These are phyloP conservation scores for Boletellus ananas DNA, from an alignment of 768 basidiomycete species.

Conservation along the genomic window DNA sequence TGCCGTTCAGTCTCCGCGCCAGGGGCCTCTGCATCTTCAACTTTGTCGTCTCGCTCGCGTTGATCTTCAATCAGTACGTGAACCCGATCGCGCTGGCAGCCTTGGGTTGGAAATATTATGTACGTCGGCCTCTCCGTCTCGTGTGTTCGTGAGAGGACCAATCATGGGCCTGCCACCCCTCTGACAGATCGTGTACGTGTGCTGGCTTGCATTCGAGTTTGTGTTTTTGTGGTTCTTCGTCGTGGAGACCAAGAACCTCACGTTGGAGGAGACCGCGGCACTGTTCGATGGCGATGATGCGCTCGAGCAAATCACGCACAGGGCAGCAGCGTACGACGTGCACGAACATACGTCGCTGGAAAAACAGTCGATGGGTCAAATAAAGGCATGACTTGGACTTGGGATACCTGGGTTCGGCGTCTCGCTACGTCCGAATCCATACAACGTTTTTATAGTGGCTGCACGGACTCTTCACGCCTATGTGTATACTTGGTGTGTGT, in stretches of 20 bases:
- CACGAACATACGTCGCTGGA: conserved; percentile 1
- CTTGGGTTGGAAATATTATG: conserved; percentile 49
- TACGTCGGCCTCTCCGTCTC: neutral
- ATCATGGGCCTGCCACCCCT: neutral
- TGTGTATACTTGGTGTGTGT: too few relatives aligned
- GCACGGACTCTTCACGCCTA: too few relatives aligned
- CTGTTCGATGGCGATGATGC: conserved; percentile 62
- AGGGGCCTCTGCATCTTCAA: conserved; percentile 79
- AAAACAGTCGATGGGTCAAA: conserved; percentile 1
- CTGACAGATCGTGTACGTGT: conserved; percentile 37
- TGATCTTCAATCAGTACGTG: conserved; percentile 77
- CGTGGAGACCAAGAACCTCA: conserved; percentile 34
- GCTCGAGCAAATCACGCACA: conserved; percentile 15
- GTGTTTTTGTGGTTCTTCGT: conserved; percentile 12
- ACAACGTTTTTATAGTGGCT: too few relatives aligned
- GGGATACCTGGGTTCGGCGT: too few relatives aligned
- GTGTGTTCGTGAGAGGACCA: too few relatives aligned
- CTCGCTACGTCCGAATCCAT: too few relatives aligned
- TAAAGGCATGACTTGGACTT: neutral
- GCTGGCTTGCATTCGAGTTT: conserved; percentile 16
- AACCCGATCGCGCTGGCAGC: conserved; percentile 68
- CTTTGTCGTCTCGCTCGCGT: conserved; percentile 56
- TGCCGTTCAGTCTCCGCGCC: conserved; percentile 76
- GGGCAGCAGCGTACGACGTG: neutral
- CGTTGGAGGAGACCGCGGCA: conserved; percentile 70